Evolutionary conservation across 2,329 filamentous ascomycete genomes (phyloP), one percentile per base, ranked within the genome.

Genomic region (Meredithiella fracta): DNA sequence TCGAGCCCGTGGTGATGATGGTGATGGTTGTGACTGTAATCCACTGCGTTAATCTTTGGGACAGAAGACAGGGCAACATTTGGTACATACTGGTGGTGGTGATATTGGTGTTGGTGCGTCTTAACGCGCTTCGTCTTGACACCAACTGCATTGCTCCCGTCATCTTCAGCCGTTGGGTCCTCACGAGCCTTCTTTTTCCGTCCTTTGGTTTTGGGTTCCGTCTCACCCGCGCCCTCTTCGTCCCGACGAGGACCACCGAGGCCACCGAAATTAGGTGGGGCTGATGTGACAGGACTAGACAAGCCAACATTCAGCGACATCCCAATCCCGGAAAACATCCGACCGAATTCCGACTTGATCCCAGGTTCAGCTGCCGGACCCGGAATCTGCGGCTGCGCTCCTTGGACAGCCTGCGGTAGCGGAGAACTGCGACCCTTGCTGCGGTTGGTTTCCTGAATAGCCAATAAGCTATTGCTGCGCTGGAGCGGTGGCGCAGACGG

Each of bases 281-380:
- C 62, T 5, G 68, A 65, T 1, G 74, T 67, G 2, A 73, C 70
- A 1, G 77, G 76, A 62, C 75, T 79, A 14, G 76, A 73, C 37
- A 73, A 68, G 23, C 71, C 72, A 58, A 77, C 72, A 42, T 68
- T 73, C 31, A 77, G 73, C 59, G 73, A 78, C 61, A 72, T 78
- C 58, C 73, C 90, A 61, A 97, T 88, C n/a, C 91, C 91, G 17
- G 87, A 88, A 69, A 95, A 96, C 76, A 96, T 94, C 60, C 88
- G 83, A 26, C 90, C 90, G 66, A 96, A 90, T 66, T 96, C 91
- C 65, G 83, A 94, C 73, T 96, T 95, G 64, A 96, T 94, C 47
- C 85, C 85, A 9, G 88, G 85, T 66, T 95, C 89, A 15, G 83
- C 85, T 14, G 82, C 80, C 4, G 88, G 86, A 2, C 85, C 86